Conservation (phyloP, 208 protist genomes). For the Leishmania turanica region DNA sequence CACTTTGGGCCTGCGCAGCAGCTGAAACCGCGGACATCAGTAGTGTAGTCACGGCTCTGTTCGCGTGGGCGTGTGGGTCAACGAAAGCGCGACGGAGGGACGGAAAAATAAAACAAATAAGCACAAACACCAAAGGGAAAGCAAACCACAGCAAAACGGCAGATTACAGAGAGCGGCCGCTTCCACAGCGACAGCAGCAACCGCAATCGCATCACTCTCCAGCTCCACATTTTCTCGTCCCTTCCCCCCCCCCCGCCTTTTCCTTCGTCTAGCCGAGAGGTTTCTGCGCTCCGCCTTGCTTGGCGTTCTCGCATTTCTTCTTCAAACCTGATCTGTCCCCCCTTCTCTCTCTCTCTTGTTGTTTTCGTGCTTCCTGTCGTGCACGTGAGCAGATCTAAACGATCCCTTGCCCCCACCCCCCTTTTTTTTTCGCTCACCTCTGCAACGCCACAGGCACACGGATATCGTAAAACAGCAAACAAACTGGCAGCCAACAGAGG, state of each 20-base stretch:
- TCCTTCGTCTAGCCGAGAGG: no score
- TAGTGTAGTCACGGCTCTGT: not conserved
- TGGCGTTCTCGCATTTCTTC: not conserved
- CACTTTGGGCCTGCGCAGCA: not conserved
- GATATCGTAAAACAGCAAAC: not conserved
- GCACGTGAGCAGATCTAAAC: not conserved
- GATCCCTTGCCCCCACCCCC: not conserved
- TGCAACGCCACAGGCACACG: not conserved
- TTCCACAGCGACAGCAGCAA: not conserved
- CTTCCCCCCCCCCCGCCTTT: no score
- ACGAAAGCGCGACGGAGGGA: not conserved
- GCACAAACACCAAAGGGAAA: not conserved
- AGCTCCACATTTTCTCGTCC: not conserved
- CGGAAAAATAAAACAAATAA: not conserved
- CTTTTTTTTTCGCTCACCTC: not conserved
- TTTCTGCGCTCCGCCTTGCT: not conserved
- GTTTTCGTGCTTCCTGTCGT: not conserved
- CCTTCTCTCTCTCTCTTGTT: not conserved
- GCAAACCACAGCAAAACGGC: not conserved
- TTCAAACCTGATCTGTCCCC: conserved; percentile 2
- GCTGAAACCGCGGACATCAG: not conserved
- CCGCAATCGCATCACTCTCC: not conserved
- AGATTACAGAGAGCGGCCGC: not conserved
- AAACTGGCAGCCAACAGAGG: not conserved
- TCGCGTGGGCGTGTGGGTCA: not conserved